Evolutionary conservation across 495 filamentous ascomycete species (phyloP).

Genomic region (Penicillium silybi): DNA sequence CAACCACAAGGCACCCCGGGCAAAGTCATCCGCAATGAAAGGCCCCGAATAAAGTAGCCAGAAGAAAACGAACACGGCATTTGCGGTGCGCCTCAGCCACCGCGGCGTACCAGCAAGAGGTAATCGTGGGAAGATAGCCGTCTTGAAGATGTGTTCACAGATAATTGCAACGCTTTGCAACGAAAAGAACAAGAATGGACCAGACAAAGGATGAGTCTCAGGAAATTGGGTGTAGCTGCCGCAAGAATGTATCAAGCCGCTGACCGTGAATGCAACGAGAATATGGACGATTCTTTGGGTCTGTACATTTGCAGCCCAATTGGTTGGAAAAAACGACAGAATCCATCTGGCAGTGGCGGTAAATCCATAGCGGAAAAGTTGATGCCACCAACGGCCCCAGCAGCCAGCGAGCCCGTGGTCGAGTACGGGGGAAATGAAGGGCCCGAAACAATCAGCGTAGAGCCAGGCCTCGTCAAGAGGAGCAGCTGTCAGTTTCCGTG

Average conservation of each 20-base stretch:
- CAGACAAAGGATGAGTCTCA: conserved; percentile 35
- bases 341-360: conserved; percentile 51
- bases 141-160: conserved; percentile 39
- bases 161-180: conserved; percentile 53
- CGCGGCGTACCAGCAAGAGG: conserved; percentile 28
- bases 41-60: conserved; percentile 58
- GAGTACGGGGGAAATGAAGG: conserved; percentile 47
- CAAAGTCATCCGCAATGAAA: conserved; percentile 59
- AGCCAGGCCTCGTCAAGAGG: conserved; percentile 58
- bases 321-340: conserved; percentile 33
- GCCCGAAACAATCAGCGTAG: conserved; percentile 62
- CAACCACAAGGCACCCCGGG: conserved; percentile 57
- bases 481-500: conserved; percentile 34
- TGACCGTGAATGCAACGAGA: conserved; percentile 53
- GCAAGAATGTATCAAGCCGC: conserved; percentile 56
- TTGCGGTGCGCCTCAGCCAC: conserved; percentile 42
- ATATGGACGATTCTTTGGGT: conserved; percentile 28
- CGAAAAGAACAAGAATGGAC: conserved; percentile 54
- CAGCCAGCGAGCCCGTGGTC: conserved; percentile 67
- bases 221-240: conserved; percentile 53
- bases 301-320: conserved; percentile 3
- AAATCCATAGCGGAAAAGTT: conserved; percentile 75
- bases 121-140: conserved; percentile 18
- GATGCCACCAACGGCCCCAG: conserved; percentile 89
- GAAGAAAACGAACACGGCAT: conserved; percentile 45